Percentiles rank a stretch among this genome's conserved stretches.
phyloP scores from a whole-genome alignment of 257 asterid species.

The Przewalskia tangutica region DNA sequence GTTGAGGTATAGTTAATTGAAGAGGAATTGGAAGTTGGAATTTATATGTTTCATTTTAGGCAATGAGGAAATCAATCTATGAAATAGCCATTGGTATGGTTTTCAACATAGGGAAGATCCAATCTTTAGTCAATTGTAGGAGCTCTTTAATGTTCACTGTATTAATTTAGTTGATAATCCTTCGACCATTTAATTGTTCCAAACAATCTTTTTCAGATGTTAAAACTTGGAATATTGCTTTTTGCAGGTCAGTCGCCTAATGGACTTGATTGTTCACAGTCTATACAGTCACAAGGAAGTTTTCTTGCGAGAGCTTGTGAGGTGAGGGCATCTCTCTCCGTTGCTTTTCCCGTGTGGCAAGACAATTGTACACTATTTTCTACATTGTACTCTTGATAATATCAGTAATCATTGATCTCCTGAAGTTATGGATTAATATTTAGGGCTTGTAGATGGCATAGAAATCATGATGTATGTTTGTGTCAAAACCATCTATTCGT shows the following conservation, averaged over 20 bases:
- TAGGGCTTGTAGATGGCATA: too few species aligned
- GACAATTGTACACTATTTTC: too few species aligned
- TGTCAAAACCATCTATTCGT: too few species aligned
- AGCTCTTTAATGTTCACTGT: neutral
- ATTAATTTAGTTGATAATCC: neutral
- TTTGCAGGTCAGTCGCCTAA: constrained; percentile 73
- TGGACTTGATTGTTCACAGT: constrained; percentile 95
- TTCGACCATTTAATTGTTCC: neutral
- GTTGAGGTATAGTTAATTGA: too few species aligned
- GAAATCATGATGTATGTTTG: too few species aligned
- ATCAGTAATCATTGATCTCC: too few species aligned
- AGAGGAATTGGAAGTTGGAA: neutral
- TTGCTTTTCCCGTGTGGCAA: too few species aligned
- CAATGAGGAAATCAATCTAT: too few species aligned
- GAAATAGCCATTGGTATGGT: too few species aligned
- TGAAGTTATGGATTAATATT: too few species aligned
- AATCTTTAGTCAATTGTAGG: neutral
- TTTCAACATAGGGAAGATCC: neutral
- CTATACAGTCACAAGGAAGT: constrained; percentile 96
- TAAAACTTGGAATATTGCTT: neutral
- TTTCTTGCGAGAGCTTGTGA: constrained; percentile 89
- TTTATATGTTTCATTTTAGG: too few species aligned
- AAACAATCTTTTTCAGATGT: neutral
- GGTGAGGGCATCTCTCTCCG: constrained; percentile 25
- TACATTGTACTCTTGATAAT: too few species aligned